Evolutionary conservation across 2,329 filamentous ascomycete species (phyloP), one percentile per base, ranked within the genome.

Genomic region (Trichoderma lentiforme): DNA sequence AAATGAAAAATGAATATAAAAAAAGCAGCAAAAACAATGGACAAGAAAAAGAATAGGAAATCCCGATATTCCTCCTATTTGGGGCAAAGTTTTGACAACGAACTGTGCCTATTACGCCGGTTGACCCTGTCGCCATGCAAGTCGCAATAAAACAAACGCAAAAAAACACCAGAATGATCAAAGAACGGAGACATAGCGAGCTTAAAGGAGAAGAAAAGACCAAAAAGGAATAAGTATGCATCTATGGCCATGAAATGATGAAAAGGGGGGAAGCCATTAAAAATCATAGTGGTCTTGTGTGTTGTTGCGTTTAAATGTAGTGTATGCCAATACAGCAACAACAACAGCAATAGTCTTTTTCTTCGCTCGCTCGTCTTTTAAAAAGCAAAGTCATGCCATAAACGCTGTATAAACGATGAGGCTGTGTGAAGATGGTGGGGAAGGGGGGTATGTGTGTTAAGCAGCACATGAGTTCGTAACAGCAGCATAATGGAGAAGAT

Each of bases 51-150:
- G 12, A 34, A 51, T 2, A 51, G 21, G n/a, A 53, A 53, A 53
- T 53, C 47, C 47, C 47, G 21, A 24, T 53, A 24, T 7, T 53
- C 47, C 47, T 53, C 47, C 47, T 53, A 53, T 53, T 53, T 53
- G 47, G 47, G 47, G 47, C 47, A 51, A 51, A 21, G n/a, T 51
- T 51, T 51, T 51, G 43, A 24, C n/a, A 67, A 15, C 36, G 14
- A 12, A 56, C 15, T 12, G 24, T 32, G 28, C 66, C 66, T n/a
- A 28, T 18, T 62, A 70, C 66, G 66, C 66, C 66, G 43, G 15
- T 34, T 61, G 56, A 36, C 66, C 66, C 57, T 47, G 24, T 53
- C 57, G 66, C 66, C 53, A 70, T 70, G 66, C 66, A 69, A 12
- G 47, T 51, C 6, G 34, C 14, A 67, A 39, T 43, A 28, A 30